phyloP scores from a whole-genome alignment of 1,284 basidiomycete genomes.

The Marasmius tenuissimus region DNA sequence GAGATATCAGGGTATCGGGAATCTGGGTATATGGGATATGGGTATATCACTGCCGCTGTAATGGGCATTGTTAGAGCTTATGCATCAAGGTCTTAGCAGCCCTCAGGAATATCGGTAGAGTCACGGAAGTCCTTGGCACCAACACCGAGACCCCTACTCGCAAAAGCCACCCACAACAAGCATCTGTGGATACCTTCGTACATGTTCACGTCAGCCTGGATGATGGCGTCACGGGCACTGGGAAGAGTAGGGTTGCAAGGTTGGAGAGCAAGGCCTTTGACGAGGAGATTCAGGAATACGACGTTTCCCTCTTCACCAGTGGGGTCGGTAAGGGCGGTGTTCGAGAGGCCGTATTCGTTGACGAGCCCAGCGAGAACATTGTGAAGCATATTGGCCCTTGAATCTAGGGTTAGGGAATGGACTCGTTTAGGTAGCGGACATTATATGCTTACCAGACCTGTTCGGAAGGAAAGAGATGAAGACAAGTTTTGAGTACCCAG shows the following conservation, averaged over 20 bases:
- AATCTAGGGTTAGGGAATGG: neutral
- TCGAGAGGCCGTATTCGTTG: conserved; percentile 25
- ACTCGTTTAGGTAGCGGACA: neutral
- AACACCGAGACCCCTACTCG: conserved; percentile 34
- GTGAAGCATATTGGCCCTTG: conserved; percentile 35
- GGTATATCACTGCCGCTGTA: too few relatives aligned
- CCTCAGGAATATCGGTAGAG: neutral
- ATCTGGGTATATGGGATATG: too few relatives aligned
- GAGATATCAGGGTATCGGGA: too few relatives aligned
- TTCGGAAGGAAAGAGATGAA: neutral
- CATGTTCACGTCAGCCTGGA: conserved; percentile 34
- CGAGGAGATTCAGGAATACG: conserved; percentile 32
- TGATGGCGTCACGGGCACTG: conserved; percentile 29
- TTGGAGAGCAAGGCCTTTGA: conserved; percentile 29
- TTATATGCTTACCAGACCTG: neutral
- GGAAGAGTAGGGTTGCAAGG: conserved; percentile 32
- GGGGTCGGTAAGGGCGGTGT: conserved; percentile 25
- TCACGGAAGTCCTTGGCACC: conserved; percentile 20
- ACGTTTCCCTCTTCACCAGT: conserved; percentile 28
- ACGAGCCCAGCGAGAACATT: conserved; percentile 40
- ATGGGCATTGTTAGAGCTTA: too few relatives aligned
- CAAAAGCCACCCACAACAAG: conserved; percentile 33
- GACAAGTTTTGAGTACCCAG: neutral
- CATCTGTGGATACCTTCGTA: conserved; percentile 34
- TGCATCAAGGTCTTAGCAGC: conserved; percentile 9